phyloP scores from a whole-genome alignment of 306 rosid species.

The Quercus agrifolia region DNA sequence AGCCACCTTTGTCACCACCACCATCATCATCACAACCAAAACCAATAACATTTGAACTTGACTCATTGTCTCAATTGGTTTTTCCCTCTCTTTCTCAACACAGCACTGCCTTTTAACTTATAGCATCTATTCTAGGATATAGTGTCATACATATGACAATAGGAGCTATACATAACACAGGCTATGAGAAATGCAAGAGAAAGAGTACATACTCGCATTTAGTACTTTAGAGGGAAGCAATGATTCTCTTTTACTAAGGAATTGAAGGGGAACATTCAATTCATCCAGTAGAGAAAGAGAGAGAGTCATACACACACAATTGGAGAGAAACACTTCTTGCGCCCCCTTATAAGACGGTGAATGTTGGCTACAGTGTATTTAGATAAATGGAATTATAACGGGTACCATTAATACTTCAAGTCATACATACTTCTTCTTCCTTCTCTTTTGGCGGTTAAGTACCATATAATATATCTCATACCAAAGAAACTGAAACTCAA shows the following conservation, averaged over 20 bases:
- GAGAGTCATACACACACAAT: constrained; percentile 6
- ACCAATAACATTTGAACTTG: background rate
- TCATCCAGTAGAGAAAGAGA: background rate
- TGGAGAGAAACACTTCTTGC: constrained; percentile 14
- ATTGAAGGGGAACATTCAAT: too few relatives aligned
- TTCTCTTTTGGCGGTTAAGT: background rate
- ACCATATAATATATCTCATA: too few relatives aligned
- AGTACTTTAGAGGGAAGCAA: background rate
- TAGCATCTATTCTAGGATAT: too few relatives aligned
- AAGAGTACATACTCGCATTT: too few relatives aligned
- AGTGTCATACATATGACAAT: background rate
- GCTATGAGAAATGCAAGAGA: too few relatives aligned
- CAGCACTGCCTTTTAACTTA: background rate
- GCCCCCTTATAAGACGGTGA: constrained; percentile 18
- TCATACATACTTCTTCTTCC: constrained; percentile 17
- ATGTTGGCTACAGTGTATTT: constrained; percentile 15
- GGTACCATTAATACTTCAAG: background rate
- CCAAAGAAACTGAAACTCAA: too few relatives aligned
- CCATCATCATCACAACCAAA: background rate
- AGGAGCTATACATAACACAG: too few relatives aligned
- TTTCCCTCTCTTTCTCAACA: background rate
- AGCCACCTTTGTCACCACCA: constrained; percentile 3
- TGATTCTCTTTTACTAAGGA: too few relatives aligned
- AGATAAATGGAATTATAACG: background rate
- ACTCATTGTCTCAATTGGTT: background rate